Base-by-base conservation (phyloP, 441 rosid species). In the Dalechampia spathulata region DNA sequence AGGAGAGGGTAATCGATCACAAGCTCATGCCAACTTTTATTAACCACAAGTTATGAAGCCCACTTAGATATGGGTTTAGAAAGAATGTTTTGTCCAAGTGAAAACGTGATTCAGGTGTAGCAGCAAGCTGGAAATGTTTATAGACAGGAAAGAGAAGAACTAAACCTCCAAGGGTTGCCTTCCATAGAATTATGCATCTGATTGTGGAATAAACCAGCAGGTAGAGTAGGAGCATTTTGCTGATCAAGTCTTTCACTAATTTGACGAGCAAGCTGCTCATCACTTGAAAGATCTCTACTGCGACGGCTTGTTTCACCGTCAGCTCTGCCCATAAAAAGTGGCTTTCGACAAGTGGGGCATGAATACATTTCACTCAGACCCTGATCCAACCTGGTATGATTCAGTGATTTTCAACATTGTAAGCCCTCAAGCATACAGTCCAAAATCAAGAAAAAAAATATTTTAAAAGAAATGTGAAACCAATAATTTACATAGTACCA, bases 341-440 rank as follows among this genome's bases (percentile, higher is more conserved):
- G 99, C 83, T 94, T 94, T 57, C 99, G 84, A 76, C 99, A 90
- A 28, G 95, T 90, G 50, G 99, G 99, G 52, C 99, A 94, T 13
- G 97, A 90, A 65, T 87, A 90, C 66, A 68, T 82, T 38, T 90
- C 99, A 68, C 75, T 94, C 57, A 84, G 81, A 68, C 99, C 95
- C 79, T 94, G 99, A 79, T 93, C 99, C 87, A 93, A 72, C 99
- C 99, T 93, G 83, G 69, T 69, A 82, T 57, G 21, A 53, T 66
- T 59, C 75, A 68, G 65, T 20, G 37, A 38, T 22, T 22, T 50
- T 30, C 30, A 7, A 25, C 41, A 70, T 36, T 6, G 54, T 63
- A 67, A 57, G 58, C 34, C 53, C 20, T 56, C 42, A 60, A 62
- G 52, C 37, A 26, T 53, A 59, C 7, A 52, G 48, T 30, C n/a